A percentile compares a stretch with the other conserved stretches of the same genome.
These are phyloP conservation scores for Solanum corneliomulleri DNA, from an alignment of 257 asterid genomes.

Conservation along the genomic window DNA sequence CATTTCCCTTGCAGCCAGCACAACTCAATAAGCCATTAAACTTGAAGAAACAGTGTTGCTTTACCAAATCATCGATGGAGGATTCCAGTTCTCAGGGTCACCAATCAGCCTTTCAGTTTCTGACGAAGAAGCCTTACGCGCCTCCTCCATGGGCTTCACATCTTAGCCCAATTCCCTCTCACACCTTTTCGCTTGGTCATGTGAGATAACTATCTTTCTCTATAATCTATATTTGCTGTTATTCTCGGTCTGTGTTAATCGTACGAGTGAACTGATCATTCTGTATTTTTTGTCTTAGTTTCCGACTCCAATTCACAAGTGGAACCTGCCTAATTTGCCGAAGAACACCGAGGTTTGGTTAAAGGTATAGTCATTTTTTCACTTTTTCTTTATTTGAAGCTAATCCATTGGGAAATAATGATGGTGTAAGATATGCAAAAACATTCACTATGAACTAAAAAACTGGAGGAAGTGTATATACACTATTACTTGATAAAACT, in stretches of 20 bases:
- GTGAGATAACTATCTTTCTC: constrained; percentile 16
- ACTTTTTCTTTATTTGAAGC: not conserved
- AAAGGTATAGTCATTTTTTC: constrained; percentile 45
- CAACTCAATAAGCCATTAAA: not conserved
- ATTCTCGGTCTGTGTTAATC: not conserved
- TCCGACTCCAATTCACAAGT: constrained; percentile 91
- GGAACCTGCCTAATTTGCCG: constrained; percentile 94
- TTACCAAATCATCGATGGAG: not conserved
- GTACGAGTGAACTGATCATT: not conserved
- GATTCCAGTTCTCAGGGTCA: not conserved
- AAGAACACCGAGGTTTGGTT: constrained; percentile 71
- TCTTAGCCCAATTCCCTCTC: constrained; percentile 67
- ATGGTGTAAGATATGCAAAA: not conserved
- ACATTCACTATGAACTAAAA: not conserved
- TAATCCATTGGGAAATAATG: not conserved
- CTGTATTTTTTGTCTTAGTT: constrained; percentile 23
- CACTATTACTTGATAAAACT: not conserved
- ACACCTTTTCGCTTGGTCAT: constrained; percentile 64
- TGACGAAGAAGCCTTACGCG: constrained; percentile 47
- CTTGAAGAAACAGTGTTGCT: not conserved
- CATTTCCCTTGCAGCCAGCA: not conserved
- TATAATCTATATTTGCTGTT: not conserved
- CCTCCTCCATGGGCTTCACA: constrained; percentile 82
- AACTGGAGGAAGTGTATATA: not conserved
- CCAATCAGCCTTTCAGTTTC: constrained; percentile 15